These are phyloP conservation scores for Salix udensis DNA, from an alignment of 345 rosid genomes.

Conservation along the genomic window DNA sequence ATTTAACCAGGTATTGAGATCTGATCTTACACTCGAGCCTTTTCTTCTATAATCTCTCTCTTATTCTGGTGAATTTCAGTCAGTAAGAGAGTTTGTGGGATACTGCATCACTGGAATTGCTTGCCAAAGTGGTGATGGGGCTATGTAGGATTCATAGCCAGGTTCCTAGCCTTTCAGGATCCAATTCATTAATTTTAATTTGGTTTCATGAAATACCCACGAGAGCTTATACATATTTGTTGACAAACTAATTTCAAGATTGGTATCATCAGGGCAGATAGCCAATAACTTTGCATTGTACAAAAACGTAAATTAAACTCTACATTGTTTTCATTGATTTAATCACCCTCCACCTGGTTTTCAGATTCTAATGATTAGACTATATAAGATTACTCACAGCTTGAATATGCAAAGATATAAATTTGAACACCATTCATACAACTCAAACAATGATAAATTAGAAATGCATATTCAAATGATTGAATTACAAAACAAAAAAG, in stretches of 20 bases:
- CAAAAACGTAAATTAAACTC: neutral
- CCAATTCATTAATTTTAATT: neutral
- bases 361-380: neutral
- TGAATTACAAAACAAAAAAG: too few species aligned
- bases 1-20: neutral
- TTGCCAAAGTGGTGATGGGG: neutral
- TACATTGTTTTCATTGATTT: neutral
- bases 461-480: neutral
- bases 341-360: neutral
- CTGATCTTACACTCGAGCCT: neutral
- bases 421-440: neutral
- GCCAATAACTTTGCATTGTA: neutral
- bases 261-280: neutral
- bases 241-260: neutral
- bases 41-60: neutral
- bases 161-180: neutral
- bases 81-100: neutral
- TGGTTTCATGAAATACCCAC: neutral
- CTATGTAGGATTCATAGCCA: neutral
- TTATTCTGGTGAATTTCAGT: neutral
- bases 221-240: neutral
- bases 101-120: neutral
- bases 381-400: neutral
- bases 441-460: neutral
- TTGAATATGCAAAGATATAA: neutral